A percentile compares a stretch with the other conserved stretches of the same genome.
Conservation (phyloP, 1,139 yeast genomes). For the Yamadazyma mexicana region DNA sequence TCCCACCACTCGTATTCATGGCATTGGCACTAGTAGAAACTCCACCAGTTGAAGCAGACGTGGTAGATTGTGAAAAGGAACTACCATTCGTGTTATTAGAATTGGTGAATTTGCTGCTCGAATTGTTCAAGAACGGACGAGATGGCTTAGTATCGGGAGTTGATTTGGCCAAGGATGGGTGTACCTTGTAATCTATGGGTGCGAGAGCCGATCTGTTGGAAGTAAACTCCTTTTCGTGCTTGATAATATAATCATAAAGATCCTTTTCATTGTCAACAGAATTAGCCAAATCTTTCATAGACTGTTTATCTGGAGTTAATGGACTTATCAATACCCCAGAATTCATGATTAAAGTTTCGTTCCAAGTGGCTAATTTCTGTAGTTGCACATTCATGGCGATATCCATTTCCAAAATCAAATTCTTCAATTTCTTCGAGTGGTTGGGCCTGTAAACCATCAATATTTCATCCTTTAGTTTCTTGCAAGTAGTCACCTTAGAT, state of each 20-base stretch:
- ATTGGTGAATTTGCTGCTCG: slow-evolving; percentile 2
- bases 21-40: neutral
- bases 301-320: slow-evolving; percentile 50
- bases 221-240: slow-evolving; percentile 39
- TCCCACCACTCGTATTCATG: neutral
- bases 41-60: neutral
- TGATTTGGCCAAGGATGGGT: slow-evolving; percentile 58
- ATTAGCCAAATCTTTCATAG: slow-evolving; percentile 76
- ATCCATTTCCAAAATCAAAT: slow-evolving; percentile 81
- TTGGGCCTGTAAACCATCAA: slow-evolving; percentile 75
- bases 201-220: slow-evolving; percentile 33
- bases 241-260: slow-evolving; percentile 65
- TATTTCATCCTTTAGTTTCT: slow-evolving; percentile 72
- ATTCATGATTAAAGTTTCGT: slow-evolving; percentile 79
- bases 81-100: neutral
- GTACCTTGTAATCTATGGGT: slow-evolving; percentile 77
- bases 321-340: slow-evolving; percentile 85
- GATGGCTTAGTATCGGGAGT: slow-evolving; percentile 36
- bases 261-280: slow-evolving; percentile 83
- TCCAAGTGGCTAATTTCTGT: slow-evolving; percentile 84
- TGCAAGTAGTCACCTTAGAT: slow-evolving; percentile 70
- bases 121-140: slow-evolving; percentile 42
- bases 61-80: neutral
- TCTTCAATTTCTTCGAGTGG: slow-evolving; percentile 69
- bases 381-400: slow-evolving; percentile 85